A percentile compares a stretch with the other conserved stretches of the same genome.
phyloP scores from a whole-genome alignment of 495 filamentous ascomycete genomes.

The Penicillium mononematosum region DNA sequence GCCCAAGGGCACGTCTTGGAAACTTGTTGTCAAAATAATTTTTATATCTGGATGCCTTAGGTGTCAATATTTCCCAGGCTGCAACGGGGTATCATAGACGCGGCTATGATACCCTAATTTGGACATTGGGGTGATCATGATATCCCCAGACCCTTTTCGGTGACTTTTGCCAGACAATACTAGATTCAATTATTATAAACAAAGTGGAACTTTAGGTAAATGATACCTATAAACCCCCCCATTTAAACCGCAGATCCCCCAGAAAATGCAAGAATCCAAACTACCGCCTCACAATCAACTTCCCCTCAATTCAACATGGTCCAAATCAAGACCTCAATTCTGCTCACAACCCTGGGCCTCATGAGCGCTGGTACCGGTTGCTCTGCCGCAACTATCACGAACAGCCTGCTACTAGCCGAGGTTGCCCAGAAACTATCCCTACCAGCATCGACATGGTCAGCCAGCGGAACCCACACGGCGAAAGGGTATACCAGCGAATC shows the following conservation, averaged over 20 bases:
- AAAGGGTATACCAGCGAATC: slow-evolving; percentile 26
- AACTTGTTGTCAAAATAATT: neutral
- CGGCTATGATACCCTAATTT: slow-evolving; percentile 3
- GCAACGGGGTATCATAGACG: slow-evolving; percentile 4
- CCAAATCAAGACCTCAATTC: slow-evolving; percentile 9
- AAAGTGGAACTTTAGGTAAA: neutral
- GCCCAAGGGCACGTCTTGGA: neutral
- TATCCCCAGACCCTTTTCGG: neutral
- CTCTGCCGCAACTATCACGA: slow-evolving; percentile 17
- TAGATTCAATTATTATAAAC: neutral
- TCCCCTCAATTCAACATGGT: slow-evolving; percentile 3
- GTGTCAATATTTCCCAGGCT: neutral
- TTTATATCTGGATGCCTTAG: neutral
- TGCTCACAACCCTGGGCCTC: slow-evolving; percentile 14
- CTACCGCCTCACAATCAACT: neutral
- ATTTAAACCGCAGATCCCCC: neutral
- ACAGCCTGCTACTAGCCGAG: slow-evolving; percentile 19
- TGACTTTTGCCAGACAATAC: neutral
- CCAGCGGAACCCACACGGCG: slow-evolving; percentile 30
- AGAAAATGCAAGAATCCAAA: neutral
- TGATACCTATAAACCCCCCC: no score
- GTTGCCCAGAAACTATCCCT: slow-evolving; percentile 23
- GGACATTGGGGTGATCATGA: neutral
- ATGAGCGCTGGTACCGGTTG: slow-evolving; percentile 13
- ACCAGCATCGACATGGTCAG: slow-evolving; percentile 30